phyloP scores from a whole-genome alignment of 2,329 filamentous ascomycete species.

The Claviceps digitariae region DNA sequence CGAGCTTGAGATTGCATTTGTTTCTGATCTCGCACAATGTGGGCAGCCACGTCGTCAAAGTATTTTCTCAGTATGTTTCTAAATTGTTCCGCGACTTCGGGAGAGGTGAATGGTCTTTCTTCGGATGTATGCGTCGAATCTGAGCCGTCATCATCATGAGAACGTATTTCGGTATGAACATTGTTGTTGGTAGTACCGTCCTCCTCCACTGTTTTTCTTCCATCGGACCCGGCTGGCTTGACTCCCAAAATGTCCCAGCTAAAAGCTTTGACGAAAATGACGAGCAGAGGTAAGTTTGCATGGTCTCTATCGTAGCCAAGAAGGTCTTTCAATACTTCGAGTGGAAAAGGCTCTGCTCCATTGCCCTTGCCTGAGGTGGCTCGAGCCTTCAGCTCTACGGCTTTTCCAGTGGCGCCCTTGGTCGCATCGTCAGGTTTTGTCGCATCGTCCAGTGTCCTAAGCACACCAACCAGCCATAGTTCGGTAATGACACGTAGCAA shows the following conservation, averaged over 20 bases:
- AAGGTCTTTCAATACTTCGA: slow-evolving; percentile 96
- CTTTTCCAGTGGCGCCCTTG: slow-evolving; percentile 49
- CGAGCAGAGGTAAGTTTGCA: slow-evolving; percentile 76
- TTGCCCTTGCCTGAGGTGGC: slow-evolving; percentile 41
- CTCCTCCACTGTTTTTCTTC: slow-evolving; percentile 72
- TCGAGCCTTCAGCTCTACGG: slow-evolving; percentile 44
- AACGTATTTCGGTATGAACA: slow-evolving; percentile 19
- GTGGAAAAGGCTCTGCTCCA: slow-evolving; percentile 76
- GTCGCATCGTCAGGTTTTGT: slow-evolving; percentile 49
- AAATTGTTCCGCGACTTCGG: slow-evolving; percentile 75
- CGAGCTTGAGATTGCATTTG: slow-evolving; percentile 74
- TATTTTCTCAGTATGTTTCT: slow-evolving; percentile 75
- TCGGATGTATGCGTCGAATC: slow-evolving; percentile 37
- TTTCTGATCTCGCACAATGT: slow-evolving; percentile 85
- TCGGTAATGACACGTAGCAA: slow-evolving; percentile 86
- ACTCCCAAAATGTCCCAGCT: slow-evolving; percentile 89
- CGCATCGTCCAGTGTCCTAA: slow-evolving; percentile 65
- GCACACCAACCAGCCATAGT: slow-evolving; percentile 81
- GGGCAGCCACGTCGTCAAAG: slow-evolving; percentile 82
- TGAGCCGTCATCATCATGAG: slow-evolving; percentile 39
- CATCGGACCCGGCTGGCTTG: slow-evolving; percentile 55
- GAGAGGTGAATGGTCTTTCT: slow-evolving; percentile 52
- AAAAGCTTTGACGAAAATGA: slow-evolving; percentile 92
- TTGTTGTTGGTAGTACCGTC: slow-evolving; percentile 50
- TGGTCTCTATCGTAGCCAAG: slow-evolving; percentile 90